Base-by-base conservation (phyloP, 1,139 yeast genomes). In the Zygosaccharomyces sapae region DNA sequence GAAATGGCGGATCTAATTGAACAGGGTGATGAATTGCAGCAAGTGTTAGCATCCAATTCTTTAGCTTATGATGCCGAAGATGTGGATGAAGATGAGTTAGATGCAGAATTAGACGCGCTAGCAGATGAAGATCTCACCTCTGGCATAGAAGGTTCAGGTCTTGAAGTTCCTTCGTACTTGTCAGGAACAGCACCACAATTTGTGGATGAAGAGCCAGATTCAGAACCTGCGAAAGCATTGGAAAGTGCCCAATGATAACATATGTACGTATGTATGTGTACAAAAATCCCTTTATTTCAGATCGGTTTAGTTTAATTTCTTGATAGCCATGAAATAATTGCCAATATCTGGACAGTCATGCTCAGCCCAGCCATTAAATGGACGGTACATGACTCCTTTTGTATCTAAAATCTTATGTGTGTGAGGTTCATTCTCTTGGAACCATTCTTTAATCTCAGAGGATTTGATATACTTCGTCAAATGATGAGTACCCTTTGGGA, bases 1-100 rank as follows among this genome's bases (percentile, higher is more conserved):
- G 98, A 92, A 62, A 90, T 92, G 97, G 78, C 90, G 53, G 98
- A 92, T 62, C 71, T 92, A 62, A 82, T 92, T 58, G 98, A 92
- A 57, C 86, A 88, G 69, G 85, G 94, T 16, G 87, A 87, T 62
- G 99, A 94, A 64, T 70, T 92, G 45, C 97, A 92, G 67, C 90
- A 85, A 52, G 84, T 95, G 1, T 74, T 92, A 69, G 83, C 90
- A 54, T 77, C 88, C 61, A 83, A 85, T 53, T 85, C 87, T 59
- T 47, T 46, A 22, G 50, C 49, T 24, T 94, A 86, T 50, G 86
- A 86, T 9, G 92, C 95, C 2, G 97, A 92, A 59, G 97, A 90
- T 54, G 80, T 94, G 22, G 87, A 92, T 56, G 98, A 92, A 63
- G 77, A 83, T 46, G 98, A 92, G 63, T 71, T 92, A 52, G 98